Conservation (phyloP, 2,329 filamentous ascomycete genomes). For the Colletotrichum viniferum region DNA sequence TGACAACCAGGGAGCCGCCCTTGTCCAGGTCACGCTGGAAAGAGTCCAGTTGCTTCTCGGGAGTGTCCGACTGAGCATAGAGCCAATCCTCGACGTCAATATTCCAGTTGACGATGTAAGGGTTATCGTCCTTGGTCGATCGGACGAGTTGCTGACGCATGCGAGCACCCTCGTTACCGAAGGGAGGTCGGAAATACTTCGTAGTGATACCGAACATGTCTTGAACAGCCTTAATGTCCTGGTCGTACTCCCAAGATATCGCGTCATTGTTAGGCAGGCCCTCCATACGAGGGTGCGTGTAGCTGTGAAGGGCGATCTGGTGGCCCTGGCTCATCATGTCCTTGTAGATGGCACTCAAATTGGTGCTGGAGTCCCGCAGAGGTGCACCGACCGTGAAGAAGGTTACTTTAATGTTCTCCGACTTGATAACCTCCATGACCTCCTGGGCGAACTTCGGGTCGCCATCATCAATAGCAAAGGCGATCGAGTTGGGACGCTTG, state of each 20-base stretch:
- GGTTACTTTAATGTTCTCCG: conserved; percentile 68
- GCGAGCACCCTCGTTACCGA: conserved; percentile 70
- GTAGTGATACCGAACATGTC: conserved; percentile 37
- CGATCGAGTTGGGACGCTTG: conserved; percentile 71
- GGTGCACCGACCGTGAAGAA: conserved; percentile 74
- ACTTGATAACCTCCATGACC: conserved; percentile 64
- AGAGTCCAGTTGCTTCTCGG: conserved; percentile 70
- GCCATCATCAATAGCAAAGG: conserved; percentile 75
- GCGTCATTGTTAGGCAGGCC: conserved; percentile 54
- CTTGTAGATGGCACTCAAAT: conserved; percentile 66
- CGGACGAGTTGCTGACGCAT: conserved; percentile 67
- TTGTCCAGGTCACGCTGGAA: conserved; percentile 67
- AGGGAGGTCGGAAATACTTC: conserved; percentile 72
- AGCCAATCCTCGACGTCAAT: conserved; percentile 76
- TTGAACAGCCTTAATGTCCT: conserved; percentile 56
- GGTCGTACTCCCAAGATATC: conserved; percentile 66
- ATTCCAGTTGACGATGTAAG: conserved; percentile 70
- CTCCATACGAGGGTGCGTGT: conserved; percentile 71
- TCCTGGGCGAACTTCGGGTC: conserved; percentile 46
- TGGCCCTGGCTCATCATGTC: conserved; percentile 68
- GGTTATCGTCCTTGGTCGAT: conserved; percentile 51
- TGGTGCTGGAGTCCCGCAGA: conserved; percentile 61
- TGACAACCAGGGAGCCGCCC: conserved; percentile 68
- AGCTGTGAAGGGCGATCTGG: conserved; percentile 72
- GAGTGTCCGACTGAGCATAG: conserved; percentile 65